Conservation (phyloP, 768 basidiomycete genomes). For the Kwoniella newhampshirensis region DNA sequence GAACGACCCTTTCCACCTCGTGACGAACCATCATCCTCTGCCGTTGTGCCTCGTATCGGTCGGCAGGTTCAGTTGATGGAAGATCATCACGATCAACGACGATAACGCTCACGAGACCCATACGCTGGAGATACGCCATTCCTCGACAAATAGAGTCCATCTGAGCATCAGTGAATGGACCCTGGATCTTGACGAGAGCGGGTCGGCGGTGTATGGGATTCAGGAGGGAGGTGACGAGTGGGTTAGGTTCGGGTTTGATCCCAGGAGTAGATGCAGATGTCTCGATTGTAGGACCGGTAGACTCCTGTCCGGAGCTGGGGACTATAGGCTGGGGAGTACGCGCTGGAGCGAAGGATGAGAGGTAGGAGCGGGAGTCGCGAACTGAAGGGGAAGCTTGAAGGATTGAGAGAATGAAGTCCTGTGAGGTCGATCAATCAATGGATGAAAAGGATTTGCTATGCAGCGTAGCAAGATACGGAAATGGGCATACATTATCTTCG, state of each 20-base stretch:
- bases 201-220: slow-evolving; percentile 80
- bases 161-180: slow-evolving; percentile 89
- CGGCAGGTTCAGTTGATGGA: slow-evolving; percentile 35
- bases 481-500: slow-evolving; percentile 14
- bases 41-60: slow-evolving; percentile 29
- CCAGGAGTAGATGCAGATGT: slow-evolving; percentile 10
- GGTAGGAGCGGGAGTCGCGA: slow-evolving; percentile 84
- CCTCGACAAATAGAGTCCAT: slow-evolving; percentile 91
- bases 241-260: slow-evolving; percentile 49
- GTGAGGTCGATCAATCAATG: background rate
- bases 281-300: slow-evolving; percentile 41
- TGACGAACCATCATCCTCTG: slow-evolving; percentile 56
- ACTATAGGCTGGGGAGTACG: slow-evolving; percentile 54
- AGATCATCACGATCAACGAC: slow-evolving; percentile 86
- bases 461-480: background rate
- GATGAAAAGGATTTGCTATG: background rate
- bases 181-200: slow-evolving; percentile 93
- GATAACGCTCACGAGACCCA: slow-evolving; percentile 92
- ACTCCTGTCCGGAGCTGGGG: slow-evolving; percentile 21
- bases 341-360: slow-evolving; percentile 82
- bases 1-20: slow-evolving; percentile 82
- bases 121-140: slow-evolving; percentile 90
- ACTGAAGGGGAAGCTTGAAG: slow-evolving; percentile 87
- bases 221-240: slow-evolving; percentile 59
- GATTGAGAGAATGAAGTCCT: slow-evolving; percentile 97